A percentile compares a stretch with the other conserved stretches of the same genome.
phyloP scores from a whole-genome alignment of 257 asterid genomes.

The Linaria vulgaris region DNA sequence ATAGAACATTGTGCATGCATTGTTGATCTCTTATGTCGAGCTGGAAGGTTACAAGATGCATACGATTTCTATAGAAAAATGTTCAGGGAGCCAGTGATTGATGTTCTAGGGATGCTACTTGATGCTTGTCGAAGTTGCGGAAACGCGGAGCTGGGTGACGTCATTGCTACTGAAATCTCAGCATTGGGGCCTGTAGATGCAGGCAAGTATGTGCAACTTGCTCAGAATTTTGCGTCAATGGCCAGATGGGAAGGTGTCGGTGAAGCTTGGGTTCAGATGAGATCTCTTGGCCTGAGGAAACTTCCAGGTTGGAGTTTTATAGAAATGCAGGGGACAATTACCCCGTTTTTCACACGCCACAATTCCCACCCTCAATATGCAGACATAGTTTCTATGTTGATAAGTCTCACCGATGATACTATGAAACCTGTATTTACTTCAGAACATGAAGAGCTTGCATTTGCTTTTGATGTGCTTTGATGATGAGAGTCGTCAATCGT shows the following conservation, averaged over 20 bases:
- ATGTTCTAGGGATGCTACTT: slow-evolving; percentile 71
- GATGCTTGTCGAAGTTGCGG: slow-evolving; percentile 63
- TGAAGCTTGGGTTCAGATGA: slow-evolving; percentile 73
- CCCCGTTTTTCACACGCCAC: slow-evolving; percentile 62
- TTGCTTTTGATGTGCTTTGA: slow-evolving; percentile 27
- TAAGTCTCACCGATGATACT: slow-evolving; percentile 42
- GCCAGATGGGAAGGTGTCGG: slow-evolving; percentile 79
- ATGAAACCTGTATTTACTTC: slow-evolving; percentile 31
- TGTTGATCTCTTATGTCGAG: slow-evolving; percentile 86
- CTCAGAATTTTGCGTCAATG: slow-evolving; percentile 78
- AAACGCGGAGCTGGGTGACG: slow-evolving; percentile 43
- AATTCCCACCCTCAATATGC: slow-evolving; percentile 59
- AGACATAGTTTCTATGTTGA: slow-evolving; percentile 40
- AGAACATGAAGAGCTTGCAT: slow-evolving; percentile 30
- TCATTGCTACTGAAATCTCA: slow-evolving; percentile 58
- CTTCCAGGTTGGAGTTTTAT: slow-evolving; percentile 85
- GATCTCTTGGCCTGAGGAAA: slow-evolving; percentile 64
- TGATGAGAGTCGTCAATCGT: not conserved
- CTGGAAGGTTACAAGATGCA: slow-evolving; percentile 70
- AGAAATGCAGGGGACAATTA: slow-evolving; percentile 64
- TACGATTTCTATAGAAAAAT: slow-evolving; percentile 52
- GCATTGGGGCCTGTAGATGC: slow-evolving; percentile 51
- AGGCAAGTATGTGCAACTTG: slow-evolving; percentile 80
- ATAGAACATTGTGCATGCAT: slow-evolving; percentile 72
- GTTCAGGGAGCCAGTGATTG: slow-evolving; percentile 53